Evolutionary conservation across 2,329 filamentous ascomycete species (phyloP).

Genomic region (Gnomoniopsis sp.): DNA sequence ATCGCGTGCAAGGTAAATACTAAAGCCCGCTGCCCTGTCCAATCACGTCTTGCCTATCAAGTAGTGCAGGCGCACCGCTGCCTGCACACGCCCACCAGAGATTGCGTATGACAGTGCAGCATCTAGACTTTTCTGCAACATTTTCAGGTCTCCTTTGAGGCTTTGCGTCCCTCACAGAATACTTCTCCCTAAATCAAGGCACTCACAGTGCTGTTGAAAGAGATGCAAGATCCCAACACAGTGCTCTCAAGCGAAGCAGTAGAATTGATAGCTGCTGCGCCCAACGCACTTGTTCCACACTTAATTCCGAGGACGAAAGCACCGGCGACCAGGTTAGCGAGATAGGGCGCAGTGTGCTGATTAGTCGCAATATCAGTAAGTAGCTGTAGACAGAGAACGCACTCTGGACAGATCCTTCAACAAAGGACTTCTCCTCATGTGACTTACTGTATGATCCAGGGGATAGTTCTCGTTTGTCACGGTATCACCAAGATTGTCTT

Average conservation of each 20-base stretch:
- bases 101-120: no score
- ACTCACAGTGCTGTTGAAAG: conserved; percentile 25
- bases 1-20: no score
- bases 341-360: conserved; percentile 1
- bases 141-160: no score
- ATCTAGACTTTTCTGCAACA: background rate
- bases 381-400: background rate
- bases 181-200: conserved; percentile 14
- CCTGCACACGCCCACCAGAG: no score
- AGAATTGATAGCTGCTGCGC: conserved; percentile 27
- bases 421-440: background rate
- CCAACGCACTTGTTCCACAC: conserved; percentile 43
- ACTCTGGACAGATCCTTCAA: background rate
- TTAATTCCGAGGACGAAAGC: conserved; percentile 55
- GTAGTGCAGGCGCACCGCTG: no score
- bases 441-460: conserved; percentile 51
- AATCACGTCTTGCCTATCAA: no score
- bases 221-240: conserved; percentile 28
- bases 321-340: conserved; percentile 50
- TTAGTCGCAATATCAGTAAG: background rate
- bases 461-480: conserved; percentile 53
- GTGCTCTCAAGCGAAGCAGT: conserved; percentile 28
- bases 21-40: no score
- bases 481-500: conserved; percentile 43
- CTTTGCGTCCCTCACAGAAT: background rate